Base-by-base conservation (phyloP, 2,329 filamentous ascomycete species). In the Aspergillus sp. region DNA sequence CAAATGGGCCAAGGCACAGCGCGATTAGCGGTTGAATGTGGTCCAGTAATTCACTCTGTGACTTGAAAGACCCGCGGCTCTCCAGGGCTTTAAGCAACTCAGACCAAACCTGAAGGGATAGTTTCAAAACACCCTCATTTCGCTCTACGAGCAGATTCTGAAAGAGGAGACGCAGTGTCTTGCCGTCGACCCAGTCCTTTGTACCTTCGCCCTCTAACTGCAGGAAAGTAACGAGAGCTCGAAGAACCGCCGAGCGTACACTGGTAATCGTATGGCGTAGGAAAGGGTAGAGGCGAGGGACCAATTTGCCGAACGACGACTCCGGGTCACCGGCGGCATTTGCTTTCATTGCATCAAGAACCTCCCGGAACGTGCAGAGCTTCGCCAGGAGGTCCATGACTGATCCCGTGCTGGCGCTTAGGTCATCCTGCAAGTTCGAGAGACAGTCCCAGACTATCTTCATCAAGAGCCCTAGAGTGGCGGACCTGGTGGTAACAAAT, bases 381-480 rank as follows among this genome's bases (percentile, higher is more conserved):
- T 91, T 96, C 10, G 93, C 91, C 12, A 98, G 71, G 25, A 98
- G 74, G 57, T 98, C 93, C 93, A 98, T 98, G 34, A 98, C 93
- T 35, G 86, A 93, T 29, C 91, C 91, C 7, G 93, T 98, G 57
- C 91, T 96, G 3, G 91, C 91, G 57, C 88, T 96, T 12, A 98
- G 71, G 53, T 98, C 91, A 54, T 98, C 91, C 43, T 89, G 88
- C n/a, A 98, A 69, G 54, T 93, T 93, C 3, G 89, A 93, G 15
- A 98, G 69, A 64, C 91, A 96, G 52, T 93, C 84, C 91, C 91
- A 98, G 16, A 98, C 88, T 37, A 96, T 93, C 52, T 83, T 81
- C 58, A 95, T 93, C 24, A 98, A 75, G 17, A 74, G 72, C 40
- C 88, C 79, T 19, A 98, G 70, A 26, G 85, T 79, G 20, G 71